Base-by-base conservation (phyloP, 1,284 basidiomycete genomes). In the Boletus calvinii region DNA sequence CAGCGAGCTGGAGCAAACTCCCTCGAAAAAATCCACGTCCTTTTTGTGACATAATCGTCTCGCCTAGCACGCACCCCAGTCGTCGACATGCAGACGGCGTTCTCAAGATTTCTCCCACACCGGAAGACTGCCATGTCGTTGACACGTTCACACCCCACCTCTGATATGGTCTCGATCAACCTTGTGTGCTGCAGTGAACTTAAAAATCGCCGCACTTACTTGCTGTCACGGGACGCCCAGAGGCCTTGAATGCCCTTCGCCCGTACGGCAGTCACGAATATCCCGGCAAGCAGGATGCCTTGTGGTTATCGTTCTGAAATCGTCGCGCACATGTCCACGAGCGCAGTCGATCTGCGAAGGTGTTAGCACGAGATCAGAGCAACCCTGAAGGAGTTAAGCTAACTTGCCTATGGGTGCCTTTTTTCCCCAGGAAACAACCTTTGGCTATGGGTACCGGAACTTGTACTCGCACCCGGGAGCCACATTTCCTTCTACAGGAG, bases 311-410 rank as follows among this genome's bases (percentile, higher is more conserved):
- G 44, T 31, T 47, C 37, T 20, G 46, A 49, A 45, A 44, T 35
- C 30, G 41, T 51, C 46, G 35, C 39, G 17, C 47, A 6, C 26
- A 35, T 22, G 43, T 36, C 48, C 46, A 58, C 50, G 29, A 46
- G 46, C 50, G 37, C 53, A 35, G 32, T 35, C 51, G 62, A 68
- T 68, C 60, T 58, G 29, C 64, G 29, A 51, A 15, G 4, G 31
- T 17, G 38, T 38, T 36, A 56, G 55, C 41, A 56, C 53, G 47
- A 49, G 36, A 65, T 66, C 59, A 57, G 52, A 54, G 32, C 58
- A 68, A 49, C 65, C 64, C 67, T 65, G 65, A 69, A 64, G 62
- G 62, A 69, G 66, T 56, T 67, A 68, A 56, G 32, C 59, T 54
- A 52, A 54, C 46, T 64, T 52, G 57, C 46, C 29, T 32, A 15